These are phyloP conservation scores for Cutaneotrichosporon sp. DNA, from an alignment of 1,284 basidiomycete genomes.

Conservation along the genomic window DNA sequence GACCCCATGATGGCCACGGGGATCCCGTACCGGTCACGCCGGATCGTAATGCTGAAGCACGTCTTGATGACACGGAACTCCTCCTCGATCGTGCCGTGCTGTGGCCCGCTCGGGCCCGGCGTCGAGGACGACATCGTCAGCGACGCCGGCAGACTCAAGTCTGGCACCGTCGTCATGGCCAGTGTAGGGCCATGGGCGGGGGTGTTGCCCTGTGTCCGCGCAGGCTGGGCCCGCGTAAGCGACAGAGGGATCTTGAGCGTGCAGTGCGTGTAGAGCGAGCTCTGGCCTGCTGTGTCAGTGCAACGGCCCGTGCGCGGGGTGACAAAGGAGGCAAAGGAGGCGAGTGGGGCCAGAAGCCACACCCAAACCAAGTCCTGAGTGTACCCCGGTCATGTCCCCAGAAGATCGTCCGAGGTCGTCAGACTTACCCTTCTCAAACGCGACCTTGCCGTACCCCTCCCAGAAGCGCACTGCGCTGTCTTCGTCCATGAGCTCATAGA, in stretches of 20 bases:
- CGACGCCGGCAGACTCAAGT: constrained; percentile 7
- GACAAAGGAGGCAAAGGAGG: constrained; percentile 1
- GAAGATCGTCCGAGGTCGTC: not conserved
- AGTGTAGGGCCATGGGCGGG: constrained; percentile 4
- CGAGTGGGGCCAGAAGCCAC: not conserved
- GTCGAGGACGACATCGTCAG: constrained; percentile 5
- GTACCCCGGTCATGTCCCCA: too few relatives aligned
- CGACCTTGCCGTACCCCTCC: constrained; percentile 86
- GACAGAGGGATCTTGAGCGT: constrained; percentile 71
- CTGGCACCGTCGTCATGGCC: constrained; percentile 9
- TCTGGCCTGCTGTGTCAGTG: constrained; percentile 36
- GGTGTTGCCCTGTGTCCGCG: constrained; percentile 29
- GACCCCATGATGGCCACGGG: constrained; percentile 83
- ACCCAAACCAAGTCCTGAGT: not conserved
- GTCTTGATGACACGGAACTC: constrained; percentile 77
- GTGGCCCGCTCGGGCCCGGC: constrained; percentile 15
- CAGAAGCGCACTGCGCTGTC: constrained; percentile 96
- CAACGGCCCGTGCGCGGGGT: not conserved
- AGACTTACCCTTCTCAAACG: constrained; percentile 69
- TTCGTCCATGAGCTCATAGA: constrained; percentile 96
- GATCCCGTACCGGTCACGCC: constrained; percentile 76
- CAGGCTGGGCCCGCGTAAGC: constrained; percentile 38
- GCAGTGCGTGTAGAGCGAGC: constrained; percentile 87
- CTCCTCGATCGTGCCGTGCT: constrained; percentile 55
- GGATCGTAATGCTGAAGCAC: constrained; percentile 93